These are phyloP conservation scores for Globisporangium splendens DNA, from an alignment of 352 stramenopile genomes.

Conservation along the genomic window DNA sequence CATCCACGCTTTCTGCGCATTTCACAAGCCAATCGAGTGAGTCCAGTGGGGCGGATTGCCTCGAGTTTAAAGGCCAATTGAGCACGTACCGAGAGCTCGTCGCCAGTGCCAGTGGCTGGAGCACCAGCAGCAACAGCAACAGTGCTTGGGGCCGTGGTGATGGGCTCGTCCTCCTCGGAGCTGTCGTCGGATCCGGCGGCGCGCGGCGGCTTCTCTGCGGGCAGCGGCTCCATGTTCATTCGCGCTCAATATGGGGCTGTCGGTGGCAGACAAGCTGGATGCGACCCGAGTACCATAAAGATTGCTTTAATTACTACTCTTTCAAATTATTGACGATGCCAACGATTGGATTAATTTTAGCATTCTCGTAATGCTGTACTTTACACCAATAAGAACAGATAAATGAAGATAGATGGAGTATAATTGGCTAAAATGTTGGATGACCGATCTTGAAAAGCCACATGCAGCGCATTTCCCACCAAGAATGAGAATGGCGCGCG, in stretches of 20 bases:
- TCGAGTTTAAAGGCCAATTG: not conserved
- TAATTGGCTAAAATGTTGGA: too few species aligned
- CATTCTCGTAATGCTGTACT: too few species aligned
- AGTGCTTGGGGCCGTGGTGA: slow-evolving; percentile 22
- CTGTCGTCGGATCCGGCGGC: slow-evolving; percentile 54
- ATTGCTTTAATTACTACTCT: too few species aligned
- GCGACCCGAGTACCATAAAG: too few species aligned
- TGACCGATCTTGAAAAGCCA: too few species aligned
- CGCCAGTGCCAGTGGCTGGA: slow-evolving; percentile 11
- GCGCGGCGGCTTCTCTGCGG: slow-evolving; percentile 3
- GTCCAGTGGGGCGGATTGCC: not conserved
- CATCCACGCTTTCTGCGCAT: slow-evolving; percentile 66
- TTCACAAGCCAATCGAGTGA: not conserved
- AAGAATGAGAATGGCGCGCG: too few species aligned
- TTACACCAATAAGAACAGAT: too few species aligned
- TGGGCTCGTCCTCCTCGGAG: slow-evolving; percentile 85
- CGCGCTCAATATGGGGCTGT: not conserved
- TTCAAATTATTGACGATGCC: too few species aligned
- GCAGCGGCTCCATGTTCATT: slow-evolving; percentile 1
- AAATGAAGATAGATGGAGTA: too few species aligned
- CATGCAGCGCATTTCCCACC: too few species aligned
- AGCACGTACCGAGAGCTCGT: slow-evolving; percentile 31
- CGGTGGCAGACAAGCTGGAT: too few species aligned
- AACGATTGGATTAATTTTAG: too few species aligned
- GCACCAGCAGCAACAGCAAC: not conserved